Evolutionary conservation across 768 basidiomycete species (phyloP), one percentile per base, ranked within the genome.

Genomic region (Tulasnella calospora): DNA sequence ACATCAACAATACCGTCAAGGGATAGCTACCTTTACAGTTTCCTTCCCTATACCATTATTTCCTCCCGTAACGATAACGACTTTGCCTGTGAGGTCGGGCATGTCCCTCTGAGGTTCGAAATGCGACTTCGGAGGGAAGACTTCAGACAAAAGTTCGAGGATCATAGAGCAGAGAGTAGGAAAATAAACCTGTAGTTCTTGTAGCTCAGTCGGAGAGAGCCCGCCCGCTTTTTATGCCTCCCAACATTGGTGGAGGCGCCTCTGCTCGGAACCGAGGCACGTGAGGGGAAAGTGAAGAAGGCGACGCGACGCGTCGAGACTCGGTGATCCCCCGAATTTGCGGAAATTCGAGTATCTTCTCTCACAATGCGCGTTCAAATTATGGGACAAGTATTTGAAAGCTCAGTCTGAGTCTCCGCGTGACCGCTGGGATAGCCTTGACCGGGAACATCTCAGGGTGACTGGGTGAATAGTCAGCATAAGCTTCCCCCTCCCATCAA

Each of bases 41-140:
- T 76, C 75, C 36, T 76, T 76, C 17, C 75, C 75, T 21, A 76
- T 33, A 15, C 75, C 75, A 40, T n/a, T 35, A 33, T 76, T 76
- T 69, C 75, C 55, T 21, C 75, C 77, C 55, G 79, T 79, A 30
- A 79, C 80, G 40, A 81, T 78, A 23, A 80, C 44, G 33, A 80
- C 76, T 40, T 78, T 78, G 33, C 80, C 71, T 6, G 79, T 40
- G 41, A 78, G 74, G 57, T 75, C 80, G 0, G 74, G 70, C 7
- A 76, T 80, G 23, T 80, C 46, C 38, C 30, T 27, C 21, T 41
- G 13, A 15, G 71, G 30, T 1, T 67, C 33, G 33, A 67, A 67
- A 35, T 33, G 30, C 27, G 71, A 41, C 36, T 41, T 41, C 6
- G 71, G 71, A 38, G 74, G 41, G 44, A 47, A 75, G 35, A 74